Evolutionary conservation across 495 filamentous ascomycete species (phyloP), one percentile per base, ranked within the genome.

Genomic region (Aspergillus kassunensis): DNA sequence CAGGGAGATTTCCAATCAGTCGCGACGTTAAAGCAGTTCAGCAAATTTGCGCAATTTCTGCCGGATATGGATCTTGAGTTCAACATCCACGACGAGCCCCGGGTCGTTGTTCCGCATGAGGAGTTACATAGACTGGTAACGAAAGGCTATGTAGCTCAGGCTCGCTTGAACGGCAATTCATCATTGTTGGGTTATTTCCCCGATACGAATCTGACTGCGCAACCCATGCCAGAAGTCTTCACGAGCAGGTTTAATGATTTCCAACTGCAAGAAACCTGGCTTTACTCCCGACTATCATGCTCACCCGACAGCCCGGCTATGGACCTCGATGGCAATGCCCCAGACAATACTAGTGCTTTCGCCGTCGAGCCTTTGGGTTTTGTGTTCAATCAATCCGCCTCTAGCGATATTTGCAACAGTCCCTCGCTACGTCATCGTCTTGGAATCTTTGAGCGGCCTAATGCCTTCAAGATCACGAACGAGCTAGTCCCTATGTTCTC

Each of bases 51-150:
- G 34, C 65, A 78, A 33, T 55, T 80, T 42, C 66, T 89, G 35
- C 85, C 85, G 12, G 83, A 89, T 61, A 78, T 89, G 73, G 83
- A 86, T 49, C 69, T 88, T 35, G 76, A 83, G 1, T 68, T 87
- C 54, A 89, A 89, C 56, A 70, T 74, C 2, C 80, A 85, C 70
- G 85, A 89, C 55, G 83, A 88, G 56, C 83, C 85, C 16, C 66
- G 85, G 30, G 58, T 88, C 4, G 72, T 87, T 0, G 79, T 82
- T 1, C 80, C 81, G n/a, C 88, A 84, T 84, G 85, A 88, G 55
- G 70, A 75, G 5, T 75, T 88, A 35, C 69, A 80, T 36, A 63
- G 58, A 6, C 73, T 78, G 27, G 69, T 87, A 61, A 64, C 65
- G 24, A 69, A 73, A 31, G 83, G 84, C 23, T 67, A 71, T 34